These are phyloP conservation scores for Microthyrium microscopicum DNA, from an alignment of 2,329 filamentous ascomycete species.

Conservation along the genomic window DNA sequence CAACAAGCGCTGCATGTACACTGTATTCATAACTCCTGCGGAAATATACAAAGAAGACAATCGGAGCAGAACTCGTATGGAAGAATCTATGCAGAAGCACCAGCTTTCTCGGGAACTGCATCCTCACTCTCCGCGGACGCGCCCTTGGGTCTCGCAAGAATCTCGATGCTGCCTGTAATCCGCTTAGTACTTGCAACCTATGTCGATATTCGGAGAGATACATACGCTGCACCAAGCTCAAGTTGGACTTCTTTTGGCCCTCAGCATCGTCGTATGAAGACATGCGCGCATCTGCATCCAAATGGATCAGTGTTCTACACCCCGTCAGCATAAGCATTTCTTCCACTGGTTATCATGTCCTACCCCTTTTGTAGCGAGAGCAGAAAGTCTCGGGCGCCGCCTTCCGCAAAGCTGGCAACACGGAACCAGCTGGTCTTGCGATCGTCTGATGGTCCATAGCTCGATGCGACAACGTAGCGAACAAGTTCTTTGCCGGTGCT, in stretches of 20 bases:
- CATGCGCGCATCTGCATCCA: conserved; percentile 70
- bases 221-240: conserved; percentile 73
- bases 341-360: conserved; percentile 16
- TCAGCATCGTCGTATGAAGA: conserved; percentile 45
- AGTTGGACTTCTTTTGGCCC: conserved; percentile 43
- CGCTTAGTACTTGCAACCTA: neutral
- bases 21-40: too few relatives aligned
- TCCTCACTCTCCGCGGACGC: neutral
- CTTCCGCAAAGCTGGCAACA: conserved; percentile 52
- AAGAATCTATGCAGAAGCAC: neutral
- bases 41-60: too few relatives aligned
- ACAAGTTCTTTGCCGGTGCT: conserved; percentile 57
- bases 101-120: neutral
- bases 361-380: conserved; percentile 70
- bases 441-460: conserved; percentile 49
- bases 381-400: conserved; percentile 57
- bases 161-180: conserved; percentile 28
- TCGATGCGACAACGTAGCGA: conserved; percentile 60
- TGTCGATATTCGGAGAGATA: conserved; percentile 11
- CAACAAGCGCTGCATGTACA: conserved; percentile 3
- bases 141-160: conserved; percentile 17
- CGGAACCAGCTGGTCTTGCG: conserved; percentile 73
- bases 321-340: conserved; percentile 2
- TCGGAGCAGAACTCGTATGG: too few relatives aligned
- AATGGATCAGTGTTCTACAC: conserved; percentile 54